phyloP scores from a whole-genome alignment of 805 yeast genomes.

The Metschnikowia kofuensis region DNA sequence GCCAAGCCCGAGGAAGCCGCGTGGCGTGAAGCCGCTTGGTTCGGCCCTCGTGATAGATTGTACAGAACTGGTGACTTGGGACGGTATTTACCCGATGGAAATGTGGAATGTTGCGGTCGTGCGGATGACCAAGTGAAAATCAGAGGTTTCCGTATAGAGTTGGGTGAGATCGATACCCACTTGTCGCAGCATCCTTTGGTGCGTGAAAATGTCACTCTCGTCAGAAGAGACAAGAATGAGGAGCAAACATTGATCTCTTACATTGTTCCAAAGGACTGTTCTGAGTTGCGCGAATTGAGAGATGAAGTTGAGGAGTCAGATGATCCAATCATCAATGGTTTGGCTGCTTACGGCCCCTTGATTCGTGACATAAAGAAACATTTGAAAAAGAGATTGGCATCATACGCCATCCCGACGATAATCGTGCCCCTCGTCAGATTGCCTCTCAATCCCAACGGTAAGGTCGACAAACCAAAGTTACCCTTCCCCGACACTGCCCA shows the following conservation, averaged over 20 bases:
- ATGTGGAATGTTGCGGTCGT: slow-evolving; percentile 97
- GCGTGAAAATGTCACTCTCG: slow-evolving; percentile 90
- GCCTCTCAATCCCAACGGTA: slow-evolving; percentile 97
- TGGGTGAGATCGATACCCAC: slow-evolving; percentile 98
- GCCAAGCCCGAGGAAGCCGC: slow-evolving; percentile 41
- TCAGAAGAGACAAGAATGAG: slow-evolving; percentile 85
- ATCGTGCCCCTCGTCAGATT: slow-evolving; percentile 82
- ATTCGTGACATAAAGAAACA: slow-evolving; percentile 73
- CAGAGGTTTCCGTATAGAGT: slow-evolving; percentile 96
- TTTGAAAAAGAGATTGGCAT: slow-evolving; percentile 83
- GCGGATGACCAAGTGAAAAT: slow-evolving; percentile 99
- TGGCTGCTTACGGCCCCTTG: slow-evolving; percentile 70
- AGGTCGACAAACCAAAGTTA: slow-evolving; percentile 93
- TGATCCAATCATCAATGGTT: slow-evolving; percentile 74
- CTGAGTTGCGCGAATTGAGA: slow-evolving; percentile 48
- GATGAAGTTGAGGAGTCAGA: slow-evolving; percentile 42
- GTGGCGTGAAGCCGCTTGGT: slow-evolving; percentile 77
- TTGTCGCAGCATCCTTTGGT: slow-evolving; percentile 90
- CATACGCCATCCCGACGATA: slow-evolving; percentile 89
- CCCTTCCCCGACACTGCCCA: slow-evolving; percentile 94
- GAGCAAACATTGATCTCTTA: slow-evolving; percentile 91
- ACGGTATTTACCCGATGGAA: slow-evolving; percentile 93
- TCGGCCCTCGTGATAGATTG: slow-evolving; percentile 92
- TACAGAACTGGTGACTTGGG: slow-evolving; percentile 98
- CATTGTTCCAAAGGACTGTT: slow-evolving; percentile 69